phyloP scores from a whole-genome alignment of 1,284 basidiomycete genomes.

The Flammula alnicola region DNA sequence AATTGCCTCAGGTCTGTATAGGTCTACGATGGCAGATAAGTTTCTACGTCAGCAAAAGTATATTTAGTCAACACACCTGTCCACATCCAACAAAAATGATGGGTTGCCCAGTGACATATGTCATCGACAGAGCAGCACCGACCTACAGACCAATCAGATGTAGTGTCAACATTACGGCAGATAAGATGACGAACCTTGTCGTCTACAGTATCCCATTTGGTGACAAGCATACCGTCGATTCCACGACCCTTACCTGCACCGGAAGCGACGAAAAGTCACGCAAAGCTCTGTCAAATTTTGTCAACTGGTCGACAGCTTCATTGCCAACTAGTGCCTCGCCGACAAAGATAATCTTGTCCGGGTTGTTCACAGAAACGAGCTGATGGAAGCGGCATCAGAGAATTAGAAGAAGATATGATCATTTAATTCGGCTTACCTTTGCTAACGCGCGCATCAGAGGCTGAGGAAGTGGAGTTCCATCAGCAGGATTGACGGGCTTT shows the following conservation, averaged over 20 bases:
- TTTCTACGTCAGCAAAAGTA: neutral
- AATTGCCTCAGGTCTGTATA: slow-evolving; percentile 93
- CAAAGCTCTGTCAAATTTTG: slow-evolving; percentile 91
- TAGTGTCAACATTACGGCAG: slow-evolving; percentile 1
- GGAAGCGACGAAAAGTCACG: slow-evolving; percentile 84
- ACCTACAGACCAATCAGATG: slow-evolving; percentile 59
- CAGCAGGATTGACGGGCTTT: neutral
- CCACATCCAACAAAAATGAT: slow-evolving; percentile 97
- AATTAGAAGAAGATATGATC: neutral
- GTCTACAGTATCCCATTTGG: slow-evolving; percentile 97
- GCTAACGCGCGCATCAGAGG: slow-evolving; percentile 98
- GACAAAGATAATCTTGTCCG: slow-evolving; percentile 96
- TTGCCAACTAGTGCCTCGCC: slow-evolving; percentile 96
- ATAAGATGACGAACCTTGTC: slow-evolving; percentile 69
- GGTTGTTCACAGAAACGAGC: slow-evolving; percentile 90
- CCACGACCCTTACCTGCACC: slow-evolving; percentile 77
- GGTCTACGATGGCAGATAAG: slow-evolving; percentile 60
- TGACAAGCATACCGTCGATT: slow-evolving; percentile 95
- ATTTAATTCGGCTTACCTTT: slow-evolving; percentile 58
- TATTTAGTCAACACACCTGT: slow-evolving; percentile 61
- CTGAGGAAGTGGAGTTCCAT: slow-evolving; percentile 38
- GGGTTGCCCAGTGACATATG: slow-evolving; percentile 95
- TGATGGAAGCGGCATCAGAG: slow-evolving; percentile 33
- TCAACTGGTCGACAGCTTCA: slow-evolving; percentile 94
- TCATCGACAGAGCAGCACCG: slow-evolving; percentile 95